A percentile compares a stretch with the other conserved stretches of the same genome.
These are phyloP conservation scores for Euphorbia pulcherrima DNA, from an alignment of 345 rosid genomes.

Conservation along the genomic window DNA sequence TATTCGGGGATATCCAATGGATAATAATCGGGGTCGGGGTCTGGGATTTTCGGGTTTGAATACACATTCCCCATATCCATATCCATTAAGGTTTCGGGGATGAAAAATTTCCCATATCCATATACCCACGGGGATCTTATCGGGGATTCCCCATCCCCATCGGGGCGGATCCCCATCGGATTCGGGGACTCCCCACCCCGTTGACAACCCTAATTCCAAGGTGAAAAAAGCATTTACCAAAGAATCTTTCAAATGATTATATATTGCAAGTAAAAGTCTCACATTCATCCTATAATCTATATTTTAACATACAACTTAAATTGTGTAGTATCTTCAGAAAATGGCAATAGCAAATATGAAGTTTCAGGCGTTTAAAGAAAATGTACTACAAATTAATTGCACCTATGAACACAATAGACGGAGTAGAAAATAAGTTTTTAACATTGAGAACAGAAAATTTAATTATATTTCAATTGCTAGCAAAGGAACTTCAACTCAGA, in stretches of 20 bases:
- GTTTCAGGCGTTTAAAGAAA: background rate
- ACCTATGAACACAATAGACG: background rate
- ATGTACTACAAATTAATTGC: background rate
- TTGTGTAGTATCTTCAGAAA: background rate
- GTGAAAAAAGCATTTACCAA: slow-evolving; percentile 4
- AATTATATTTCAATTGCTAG: background rate
- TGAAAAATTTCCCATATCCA: no score
- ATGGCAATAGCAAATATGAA: background rate
- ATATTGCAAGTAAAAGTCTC: background rate
- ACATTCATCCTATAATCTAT: background rate
- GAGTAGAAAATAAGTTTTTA: background rate
- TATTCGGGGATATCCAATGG: no score
- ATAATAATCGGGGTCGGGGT: no score
- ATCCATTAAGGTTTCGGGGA: no score
- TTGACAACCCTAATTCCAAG: no score
- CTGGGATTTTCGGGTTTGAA: no score
- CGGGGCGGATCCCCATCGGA: no score
- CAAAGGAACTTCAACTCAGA: background rate
- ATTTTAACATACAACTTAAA: background rate
- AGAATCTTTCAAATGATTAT: slow-evolving; percentile 1
- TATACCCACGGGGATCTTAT: no score
- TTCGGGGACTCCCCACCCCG: no score
- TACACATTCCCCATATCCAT: no score
- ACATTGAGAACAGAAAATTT: background rate
- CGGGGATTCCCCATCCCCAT: no score